Base-by-base conservation (phyloP, 2,329 filamentous ascomycete genomes). In the Lecanicillium sp. region DNA sequence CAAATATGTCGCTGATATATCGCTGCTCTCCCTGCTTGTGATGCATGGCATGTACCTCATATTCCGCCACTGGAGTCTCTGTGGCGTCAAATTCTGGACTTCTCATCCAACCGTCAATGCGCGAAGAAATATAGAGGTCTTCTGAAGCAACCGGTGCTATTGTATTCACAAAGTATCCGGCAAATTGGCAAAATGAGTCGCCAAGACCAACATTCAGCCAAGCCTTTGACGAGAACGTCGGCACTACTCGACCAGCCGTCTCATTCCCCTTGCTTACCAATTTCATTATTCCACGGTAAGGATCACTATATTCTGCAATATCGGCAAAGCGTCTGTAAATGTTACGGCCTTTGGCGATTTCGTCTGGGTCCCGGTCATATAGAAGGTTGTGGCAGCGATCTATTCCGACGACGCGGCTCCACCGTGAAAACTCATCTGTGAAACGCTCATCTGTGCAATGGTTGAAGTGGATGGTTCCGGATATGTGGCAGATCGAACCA, bases 121-220 rank as follows among this genome's bases (percentile, higher is more conserved):
- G 48, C 9, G 44, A 53, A 5, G 53, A 48, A 15, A 65, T 47
- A 48, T 47, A 65, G 25, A 64, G 56, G 19, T 58, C 56, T 22
- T 1, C 35, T 25, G 5, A 38, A 28, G 5, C 13, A 9, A 5
- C 5, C 7, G 59, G 51, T 1, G 51, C 51, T 57, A 65, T 57
- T 40, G 45, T 49, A 43, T 65, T 66, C 6, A 57, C 49, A 35
- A 43, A 63, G 2, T 65, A 50, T 4, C 62, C 61, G 13, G 35
- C 58, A 1, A 63, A 51, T 42, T 65, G 63, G 25, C 55, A 46
- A 42, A 63, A 58, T 3, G 33, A 41, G 35, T 66, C 63, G 9
- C 43, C 33, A 15, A 59, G 42, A 7, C 43, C 44, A 1, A 45
- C 22, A 25, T 59, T 50, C 4, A 60, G 39, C 53, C 51, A 57